Evolutionary conservation across 768 basidiomycete genomes (phyloP).

Genomic region (Trametes cubensis): DNA sequence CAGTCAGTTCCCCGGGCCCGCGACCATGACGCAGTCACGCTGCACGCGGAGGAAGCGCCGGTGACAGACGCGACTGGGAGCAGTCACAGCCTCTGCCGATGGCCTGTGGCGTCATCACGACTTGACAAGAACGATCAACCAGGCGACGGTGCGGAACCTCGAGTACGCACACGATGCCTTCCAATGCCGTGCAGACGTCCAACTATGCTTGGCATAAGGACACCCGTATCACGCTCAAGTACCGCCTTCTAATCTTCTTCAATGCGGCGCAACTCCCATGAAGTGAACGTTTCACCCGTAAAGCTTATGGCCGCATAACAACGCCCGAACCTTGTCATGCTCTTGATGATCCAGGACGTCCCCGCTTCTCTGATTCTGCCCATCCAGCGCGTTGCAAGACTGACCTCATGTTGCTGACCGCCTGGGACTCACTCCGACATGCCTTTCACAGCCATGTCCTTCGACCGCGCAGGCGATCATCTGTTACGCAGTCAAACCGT

Average conservation of each 20-base stretch:
- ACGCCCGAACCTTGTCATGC: neutral
- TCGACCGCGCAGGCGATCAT: slow-evolving; percentile 2
- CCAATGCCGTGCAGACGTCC: no score
- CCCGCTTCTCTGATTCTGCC: neutral
- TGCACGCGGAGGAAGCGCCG: slow-evolving; percentile 1
- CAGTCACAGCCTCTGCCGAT: neutral
- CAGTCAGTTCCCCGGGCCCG: neutral
- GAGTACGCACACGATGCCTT: no score
- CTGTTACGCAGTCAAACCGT: slow-evolving; percentile 8
- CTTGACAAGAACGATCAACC: no score
- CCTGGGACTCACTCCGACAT: neutral
- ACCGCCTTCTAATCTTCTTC: no score
- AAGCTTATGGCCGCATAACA: no score
- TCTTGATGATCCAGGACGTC: neutral
- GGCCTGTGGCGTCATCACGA: no score
- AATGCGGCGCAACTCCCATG: no score
- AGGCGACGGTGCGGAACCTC: no score
- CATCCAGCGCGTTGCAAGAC: neutral
- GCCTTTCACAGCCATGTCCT: neutral
- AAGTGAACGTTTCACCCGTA: no score
- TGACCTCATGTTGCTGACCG: neutral
- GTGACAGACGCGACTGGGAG: slow-evolving; percentile 15
- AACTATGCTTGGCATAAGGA: no score
- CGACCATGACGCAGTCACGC: slow-evolving; percentile 12
- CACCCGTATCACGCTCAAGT: no score